Percentiles rank a stretch among this genome's conserved stretches.
These are phyloP conservation scores for Seminavis robusta DNA, from an alignment of 108 stramenopile genomes.

Conservation along the genomic window DNA sequence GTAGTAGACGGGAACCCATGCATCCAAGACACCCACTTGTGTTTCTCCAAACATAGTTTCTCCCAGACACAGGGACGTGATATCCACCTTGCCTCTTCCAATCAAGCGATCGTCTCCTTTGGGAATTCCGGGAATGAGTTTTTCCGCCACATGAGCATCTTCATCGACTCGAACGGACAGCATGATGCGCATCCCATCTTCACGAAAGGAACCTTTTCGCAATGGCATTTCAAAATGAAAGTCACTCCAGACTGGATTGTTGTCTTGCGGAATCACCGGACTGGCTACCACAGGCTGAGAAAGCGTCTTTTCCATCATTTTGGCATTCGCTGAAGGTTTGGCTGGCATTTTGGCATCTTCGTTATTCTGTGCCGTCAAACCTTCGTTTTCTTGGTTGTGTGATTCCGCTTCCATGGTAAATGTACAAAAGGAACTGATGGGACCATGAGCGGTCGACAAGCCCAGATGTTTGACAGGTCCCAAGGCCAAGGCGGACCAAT, in stretches of 20 bases:
- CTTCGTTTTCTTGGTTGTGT: neutral
- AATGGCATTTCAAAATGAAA: conserved; percentile 52
- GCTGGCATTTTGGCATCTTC: conserved; percentile 5
- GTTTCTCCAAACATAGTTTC: conserved; percentile 27
- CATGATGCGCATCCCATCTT: conserved; percentile 40
- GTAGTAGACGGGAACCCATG: conserved; percentile 58
- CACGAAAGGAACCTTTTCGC: conserved; percentile 44
- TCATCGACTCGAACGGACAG: conserved; percentile 66
- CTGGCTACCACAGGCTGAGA: conserved; percentile 23
- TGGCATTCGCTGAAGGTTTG: neutral
- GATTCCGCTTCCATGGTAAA: conserved; percentile 37
- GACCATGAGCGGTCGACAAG: conserved; percentile 69
- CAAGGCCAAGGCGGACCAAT: conserved; percentile 76
- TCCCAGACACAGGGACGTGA: conserved; percentile 64
- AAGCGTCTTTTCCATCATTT: conserved; percentile 11
- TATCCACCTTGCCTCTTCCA: conserved; percentile 59
- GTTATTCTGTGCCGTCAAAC: neutral
- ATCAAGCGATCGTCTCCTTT: conserved; percentile 55
- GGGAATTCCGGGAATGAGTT: conserved; percentile 35
- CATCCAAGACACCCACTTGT: conserved; percentile 44
- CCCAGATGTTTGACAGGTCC: conserved; percentile 69
- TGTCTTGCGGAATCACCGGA: conserved; percentile 50
- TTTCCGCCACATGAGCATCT: conserved; percentile 56
- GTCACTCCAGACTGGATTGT: conserved; percentile 71
- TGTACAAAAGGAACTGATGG: conserved; percentile 57